Evolutionary conservation across 1,284 basidiomycete genomes (phyloP).

Genomic region (Porogramme epimiltina): DNA sequence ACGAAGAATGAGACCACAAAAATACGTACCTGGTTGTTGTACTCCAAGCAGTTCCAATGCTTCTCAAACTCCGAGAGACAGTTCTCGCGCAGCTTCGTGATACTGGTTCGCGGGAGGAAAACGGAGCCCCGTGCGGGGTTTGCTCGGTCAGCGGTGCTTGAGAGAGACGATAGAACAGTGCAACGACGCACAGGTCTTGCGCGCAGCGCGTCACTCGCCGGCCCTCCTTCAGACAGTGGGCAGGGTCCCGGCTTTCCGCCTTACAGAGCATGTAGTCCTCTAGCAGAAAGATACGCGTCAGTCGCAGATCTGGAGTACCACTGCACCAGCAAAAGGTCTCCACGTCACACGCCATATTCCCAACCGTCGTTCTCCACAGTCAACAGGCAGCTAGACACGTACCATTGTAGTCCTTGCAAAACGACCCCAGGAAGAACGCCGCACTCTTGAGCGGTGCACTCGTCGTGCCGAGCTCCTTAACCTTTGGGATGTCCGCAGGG

Average conservation of each 20-base stretch:
- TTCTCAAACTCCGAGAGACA: conserved; percentile 88
- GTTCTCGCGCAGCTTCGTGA: conserved; percentile 91
- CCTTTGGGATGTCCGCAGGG: conserved; percentile 76
- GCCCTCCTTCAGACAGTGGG: conserved; percentile 95
- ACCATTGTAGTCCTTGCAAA: conserved; percentile 98
- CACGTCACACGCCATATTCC: too few species aligned
- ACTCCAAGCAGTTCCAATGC: conserved; percentile 96
- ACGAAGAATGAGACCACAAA: too few species aligned
- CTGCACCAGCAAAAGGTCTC: too few species aligned
- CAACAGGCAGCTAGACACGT: too few species aligned
- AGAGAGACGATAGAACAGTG: too few species aligned
- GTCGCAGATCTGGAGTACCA: too few species aligned
- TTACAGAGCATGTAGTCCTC: conserved; percentile 99
- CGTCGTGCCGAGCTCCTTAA: conserved; percentile 89
- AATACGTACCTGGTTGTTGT: conserved; percentile 86
- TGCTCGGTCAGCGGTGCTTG: not conserved
- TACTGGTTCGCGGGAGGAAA: conserved; percentile 48
- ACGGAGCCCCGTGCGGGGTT: not conserved
- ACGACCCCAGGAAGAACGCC: conserved; percentile 94
- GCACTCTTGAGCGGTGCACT: conserved; percentile 97
- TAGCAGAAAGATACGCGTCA: conserved; percentile 33
- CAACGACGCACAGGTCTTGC: conserved; percentile 82
- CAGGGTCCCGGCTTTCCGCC: conserved; percentile 86
- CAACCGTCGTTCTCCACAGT: too few species aligned
- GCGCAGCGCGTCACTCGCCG: conserved; percentile 96